Evolutionary conservation across 2,329 filamentous ascomycete species (phyloP).

Genomic region (Cryphonectria parasitica): DNA sequence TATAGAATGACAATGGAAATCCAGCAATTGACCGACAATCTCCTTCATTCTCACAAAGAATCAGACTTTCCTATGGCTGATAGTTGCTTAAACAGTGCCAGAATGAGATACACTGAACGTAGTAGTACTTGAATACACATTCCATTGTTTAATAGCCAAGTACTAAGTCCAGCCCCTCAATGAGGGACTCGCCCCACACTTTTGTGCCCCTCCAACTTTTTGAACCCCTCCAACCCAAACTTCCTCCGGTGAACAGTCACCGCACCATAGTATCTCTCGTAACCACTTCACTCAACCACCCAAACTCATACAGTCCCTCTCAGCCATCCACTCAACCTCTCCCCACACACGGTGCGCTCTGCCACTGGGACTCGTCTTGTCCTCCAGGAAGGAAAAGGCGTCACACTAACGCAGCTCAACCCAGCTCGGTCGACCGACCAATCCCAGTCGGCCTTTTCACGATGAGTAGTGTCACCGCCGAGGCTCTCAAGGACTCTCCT

Average conservation of each 20-base stretch:
- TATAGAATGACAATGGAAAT: background rate
- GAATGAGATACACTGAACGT: background rate
- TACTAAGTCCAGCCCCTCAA: background rate
- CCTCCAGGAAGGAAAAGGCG: background rate
- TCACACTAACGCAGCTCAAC: background rate
- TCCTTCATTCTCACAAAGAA: background rate
- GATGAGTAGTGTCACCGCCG: constrained; percentile 25
- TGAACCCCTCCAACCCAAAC: background rate
- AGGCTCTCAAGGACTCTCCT: constrained; percentile 27
- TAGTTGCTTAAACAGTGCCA: background rate
- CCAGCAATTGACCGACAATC: background rate
- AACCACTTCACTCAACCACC: background rate
- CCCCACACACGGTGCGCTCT: background rate
- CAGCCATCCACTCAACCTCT: background rate
- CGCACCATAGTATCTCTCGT: background rate
- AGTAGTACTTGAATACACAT: background rate
- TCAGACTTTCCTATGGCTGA: background rate
- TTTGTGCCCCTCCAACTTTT: constrained; percentile 6
- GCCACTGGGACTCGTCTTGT: background rate
- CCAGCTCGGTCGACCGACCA: background rate
- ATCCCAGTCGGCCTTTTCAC: constrained; percentile 1
- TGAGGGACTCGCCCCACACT: background rate
- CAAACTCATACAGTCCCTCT: background rate
- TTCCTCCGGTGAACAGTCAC: background rate
- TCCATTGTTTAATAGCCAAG: background rate